phyloP scores from a whole-genome alignment of 768 basidiomycete species.

The Piloderma croceum region DNA sequence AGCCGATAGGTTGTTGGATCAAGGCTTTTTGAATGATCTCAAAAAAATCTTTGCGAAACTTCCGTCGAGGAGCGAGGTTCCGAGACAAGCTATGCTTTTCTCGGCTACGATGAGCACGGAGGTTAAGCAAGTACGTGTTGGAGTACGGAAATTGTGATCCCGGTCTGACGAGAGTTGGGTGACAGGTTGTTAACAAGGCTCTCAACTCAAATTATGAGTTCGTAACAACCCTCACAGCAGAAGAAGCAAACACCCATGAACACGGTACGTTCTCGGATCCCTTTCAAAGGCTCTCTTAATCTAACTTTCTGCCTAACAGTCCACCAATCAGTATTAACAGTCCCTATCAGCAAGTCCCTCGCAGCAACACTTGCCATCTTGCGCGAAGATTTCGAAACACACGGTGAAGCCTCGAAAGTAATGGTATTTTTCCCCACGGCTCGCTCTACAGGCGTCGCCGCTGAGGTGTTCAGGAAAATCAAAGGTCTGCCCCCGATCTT shows the following conservation, averaged over 20 bases:
- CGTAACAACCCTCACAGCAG: conserved; percentile 51
- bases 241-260: conserved; percentile 57
- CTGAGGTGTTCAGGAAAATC: conserved; percentile 29
- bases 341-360: conserved; percentile 36
- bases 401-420: conserved; percentile 31
- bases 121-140: conserved; percentile 42
- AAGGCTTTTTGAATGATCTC: conserved; percentile 65
- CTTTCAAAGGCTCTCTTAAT: background rate
- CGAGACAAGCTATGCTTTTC: conserved; percentile 63
- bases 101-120: conserved; percentile 73
- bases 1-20: conserved; percentile 68
- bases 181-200: conserved; percentile 14
- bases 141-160: background rate
- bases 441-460: conserved; percentile 43
- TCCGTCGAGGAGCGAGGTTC: conserved; percentile 41
- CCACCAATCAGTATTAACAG: conserved; percentile 40
- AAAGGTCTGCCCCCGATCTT: conserved; percentile 33
- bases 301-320: conserved; percentile 23
- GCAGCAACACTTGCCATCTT: conserved; percentile 37
- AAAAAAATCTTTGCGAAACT: conserved; percentile 51
- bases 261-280: conserved; percentile 35
- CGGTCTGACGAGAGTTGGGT: conserved; percentile 6
- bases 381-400: conserved; percentile 26
- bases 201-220: conserved; percentile 34
- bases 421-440: conserved; percentile 71